phyloP scores from a whole-genome alignment of 345 rosid genomes.

The Hypericum androsaemum region DNA sequence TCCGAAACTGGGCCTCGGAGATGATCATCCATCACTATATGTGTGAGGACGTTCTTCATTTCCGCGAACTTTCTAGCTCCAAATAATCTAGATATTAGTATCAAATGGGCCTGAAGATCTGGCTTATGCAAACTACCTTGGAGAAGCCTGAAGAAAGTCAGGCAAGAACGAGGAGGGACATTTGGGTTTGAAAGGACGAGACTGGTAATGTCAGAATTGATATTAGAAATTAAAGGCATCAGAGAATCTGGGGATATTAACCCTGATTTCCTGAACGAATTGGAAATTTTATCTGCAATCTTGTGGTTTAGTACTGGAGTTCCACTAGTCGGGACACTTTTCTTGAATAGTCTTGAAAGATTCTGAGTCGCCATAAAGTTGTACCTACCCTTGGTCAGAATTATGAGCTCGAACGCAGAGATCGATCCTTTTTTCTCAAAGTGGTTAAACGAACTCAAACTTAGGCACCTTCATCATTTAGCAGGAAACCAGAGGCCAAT shows the following conservation, averaged over 20 bases:
- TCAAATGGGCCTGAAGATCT: constrained; percentile 38
- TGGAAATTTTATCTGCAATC: constrained; percentile 22
- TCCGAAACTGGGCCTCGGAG: constrained; percentile 24
- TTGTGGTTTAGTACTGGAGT: constrained; percentile 15
- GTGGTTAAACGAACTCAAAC: too few relatives aligned
- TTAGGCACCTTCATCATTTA: too few relatives aligned
- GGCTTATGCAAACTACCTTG: constrained; percentile 27
- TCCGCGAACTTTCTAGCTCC: constrained; percentile 33
- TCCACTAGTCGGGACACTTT: constrained; percentile 1
- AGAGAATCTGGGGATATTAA: constrained; percentile 27
- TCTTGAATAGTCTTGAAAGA: constrained; percentile 17
- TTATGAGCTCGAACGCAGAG: too few relatives aligned
- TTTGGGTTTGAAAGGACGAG: constrained; percentile 45
- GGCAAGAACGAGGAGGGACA: constrained; percentile 43
- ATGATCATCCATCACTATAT: constrained; percentile 26
- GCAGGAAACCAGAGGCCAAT: too few relatives aligned
- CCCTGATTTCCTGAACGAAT: constrained; percentile 22
- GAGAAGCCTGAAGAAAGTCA: constrained; percentile 48
- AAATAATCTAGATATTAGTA: constrained; percentile 38
- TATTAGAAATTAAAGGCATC: constrained; percentile 32
- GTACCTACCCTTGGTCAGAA: too few relatives aligned
- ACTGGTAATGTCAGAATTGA: constrained; percentile 32
- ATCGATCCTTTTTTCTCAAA: too few relatives aligned
- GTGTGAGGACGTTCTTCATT: constrained; percentile 39
- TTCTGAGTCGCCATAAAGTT: constrained; percentile 24